phyloP scores from a whole-genome alignment of 1,284 basidiomycete species.

The Ustilago trichophora region DNA sequence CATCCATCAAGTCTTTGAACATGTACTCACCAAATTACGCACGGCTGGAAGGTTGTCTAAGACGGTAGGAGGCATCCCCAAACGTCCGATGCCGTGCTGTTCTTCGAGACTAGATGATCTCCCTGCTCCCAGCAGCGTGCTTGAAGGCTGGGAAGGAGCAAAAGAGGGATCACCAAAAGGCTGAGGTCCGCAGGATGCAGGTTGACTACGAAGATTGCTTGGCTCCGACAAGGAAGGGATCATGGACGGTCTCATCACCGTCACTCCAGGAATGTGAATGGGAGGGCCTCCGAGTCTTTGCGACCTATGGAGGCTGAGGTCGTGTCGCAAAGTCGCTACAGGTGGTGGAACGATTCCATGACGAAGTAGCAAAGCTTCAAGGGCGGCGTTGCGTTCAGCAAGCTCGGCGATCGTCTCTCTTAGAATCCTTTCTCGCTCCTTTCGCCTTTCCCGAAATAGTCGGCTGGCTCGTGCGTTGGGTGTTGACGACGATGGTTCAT shows the following conservation, averaged over 20 bases:
- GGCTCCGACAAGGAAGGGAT: background rate
- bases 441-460: constrained; percentile 32
- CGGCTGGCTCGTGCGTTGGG: constrained; percentile 32
- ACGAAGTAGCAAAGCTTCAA: constrained; percentile 15
- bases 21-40: too few species aligned
- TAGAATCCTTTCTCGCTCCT: constrained; percentile 30
- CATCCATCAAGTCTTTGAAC: too few species aligned
- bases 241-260: background rate
- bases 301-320: constrained; percentile 20
- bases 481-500: background rate
- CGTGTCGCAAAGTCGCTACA: constrained; percentile 7
- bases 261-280: constrained; percentile 31
- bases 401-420: constrained; percentile 26
- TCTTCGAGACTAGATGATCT: too few species aligned
- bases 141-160: too few species aligned
- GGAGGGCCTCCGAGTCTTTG: constrained; percentile 24
- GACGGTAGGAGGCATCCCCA: too few species aligned
- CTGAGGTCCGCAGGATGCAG: background rate
- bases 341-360: constrained; percentile 22
- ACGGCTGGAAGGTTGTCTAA: too few species aligned
- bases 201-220: background rate
- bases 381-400: constrained; percentile 18
- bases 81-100: too few species aligned
- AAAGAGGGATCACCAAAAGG: too few species aligned
- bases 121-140: too few species aligned